Percentiles rank a stretch among this genome's conserved stretches.
These are phyloP conservation scores for Colletotrichum karsti DNA, from an alignment of 2,329 filamentous ascomycete genomes.

Conservation along the genomic window DNA sequence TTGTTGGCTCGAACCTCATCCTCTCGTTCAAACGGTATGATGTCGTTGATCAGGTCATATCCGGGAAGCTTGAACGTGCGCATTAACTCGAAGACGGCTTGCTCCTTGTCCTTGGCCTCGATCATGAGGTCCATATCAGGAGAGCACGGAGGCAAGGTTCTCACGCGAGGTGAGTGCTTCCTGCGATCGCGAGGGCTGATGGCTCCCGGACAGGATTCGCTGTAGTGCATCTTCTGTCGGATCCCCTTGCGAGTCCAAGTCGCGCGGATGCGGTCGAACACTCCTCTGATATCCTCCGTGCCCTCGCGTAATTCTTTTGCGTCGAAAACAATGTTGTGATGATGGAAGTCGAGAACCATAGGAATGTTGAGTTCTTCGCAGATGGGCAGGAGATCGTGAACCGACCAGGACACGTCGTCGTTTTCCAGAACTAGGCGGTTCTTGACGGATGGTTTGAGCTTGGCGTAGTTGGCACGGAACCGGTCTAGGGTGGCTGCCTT, in stretches of 20 bases:
- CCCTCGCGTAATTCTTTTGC: constrained; percentile 78
- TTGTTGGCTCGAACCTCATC: constrained; percentile 75
- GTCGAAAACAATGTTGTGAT: constrained; percentile 95
- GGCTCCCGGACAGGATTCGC: constrained; percentile 79
- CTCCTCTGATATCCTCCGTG: constrained; percentile 78
- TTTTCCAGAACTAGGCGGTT: constrained; percentile 89
- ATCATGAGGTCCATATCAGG: constrained; percentile 97
- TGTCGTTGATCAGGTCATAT: constrained; percentile 76
- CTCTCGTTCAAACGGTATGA: constrained; percentile 78
- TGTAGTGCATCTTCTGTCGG: constrained; percentile 97
- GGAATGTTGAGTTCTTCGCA: constrained; percentile 97
- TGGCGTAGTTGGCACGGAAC: constrained; percentile 79
- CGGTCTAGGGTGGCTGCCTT: constrained; percentile 81
- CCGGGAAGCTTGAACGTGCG: constrained; percentile 85
- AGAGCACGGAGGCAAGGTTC: constrained; percentile 82
- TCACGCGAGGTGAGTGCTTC: constrained; percentile 85
- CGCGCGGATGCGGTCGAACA: constrained; percentile 80
- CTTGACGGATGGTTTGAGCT: constrained; percentile 75
- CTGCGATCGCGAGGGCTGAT: constrained; percentile 81
- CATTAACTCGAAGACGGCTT: constrained; percentile 96
- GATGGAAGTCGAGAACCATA: constrained; percentile 90
- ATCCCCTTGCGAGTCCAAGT: constrained; percentile 89
- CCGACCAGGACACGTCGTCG: constrained; percentile 92
- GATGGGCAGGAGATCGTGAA: constrained; percentile 87
- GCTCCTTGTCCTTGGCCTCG: constrained; percentile 97